phyloP scores from a whole-genome alignment of 176 grass and related monocot genomes.

The Juncus effusus region DNA sequence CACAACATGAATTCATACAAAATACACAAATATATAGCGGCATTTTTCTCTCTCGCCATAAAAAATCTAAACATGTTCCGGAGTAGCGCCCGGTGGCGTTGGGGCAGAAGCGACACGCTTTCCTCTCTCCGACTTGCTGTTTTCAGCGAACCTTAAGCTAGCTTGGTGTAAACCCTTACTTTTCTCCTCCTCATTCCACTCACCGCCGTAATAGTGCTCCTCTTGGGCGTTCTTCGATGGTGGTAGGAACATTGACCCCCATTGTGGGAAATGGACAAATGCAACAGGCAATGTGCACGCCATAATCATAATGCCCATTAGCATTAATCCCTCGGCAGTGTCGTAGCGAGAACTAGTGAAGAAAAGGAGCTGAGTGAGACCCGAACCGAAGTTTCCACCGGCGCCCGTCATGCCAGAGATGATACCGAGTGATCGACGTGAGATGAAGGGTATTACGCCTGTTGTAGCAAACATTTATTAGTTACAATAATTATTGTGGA shows the following conservation, averaged over 20 bases:
- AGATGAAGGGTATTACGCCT: constrained; percentile 66
- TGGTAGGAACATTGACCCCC: constrained; percentile 84
- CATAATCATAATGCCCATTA: constrained; percentile 96
- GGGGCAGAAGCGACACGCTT: constrained; percentile 31
- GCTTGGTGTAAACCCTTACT: constrained; percentile 30
- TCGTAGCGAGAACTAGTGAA: constrained; percentile 66
- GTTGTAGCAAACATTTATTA: background rate
- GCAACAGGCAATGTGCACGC: constrained; percentile 51
- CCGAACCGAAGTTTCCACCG: constrained; percentile 63
- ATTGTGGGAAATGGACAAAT: constrained; percentile 83
- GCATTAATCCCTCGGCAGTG: constrained; percentile 38
- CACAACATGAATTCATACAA: no score
- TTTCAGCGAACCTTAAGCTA: constrained; percentile 67
- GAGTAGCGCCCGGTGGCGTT: constrained; percentile 37
- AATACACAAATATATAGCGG: no score
- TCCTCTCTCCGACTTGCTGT: constrained; percentile 61
- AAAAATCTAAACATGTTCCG: constrained; percentile 30
- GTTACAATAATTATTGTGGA: background rate
- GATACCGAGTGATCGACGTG: constrained; percentile 61
- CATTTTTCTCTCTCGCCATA: no score
- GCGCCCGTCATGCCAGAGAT: constrained; percentile 67
- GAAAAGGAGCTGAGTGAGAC: constrained; percentile 84
- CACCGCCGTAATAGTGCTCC: constrained; percentile 49
- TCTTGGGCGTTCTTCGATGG: constrained; percentile 29
- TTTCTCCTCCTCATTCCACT: constrained; percentile 67